phyloP scores from a whole-genome alignment of 257 asterid genomes.

The Nemophila menziesii region DNA sequence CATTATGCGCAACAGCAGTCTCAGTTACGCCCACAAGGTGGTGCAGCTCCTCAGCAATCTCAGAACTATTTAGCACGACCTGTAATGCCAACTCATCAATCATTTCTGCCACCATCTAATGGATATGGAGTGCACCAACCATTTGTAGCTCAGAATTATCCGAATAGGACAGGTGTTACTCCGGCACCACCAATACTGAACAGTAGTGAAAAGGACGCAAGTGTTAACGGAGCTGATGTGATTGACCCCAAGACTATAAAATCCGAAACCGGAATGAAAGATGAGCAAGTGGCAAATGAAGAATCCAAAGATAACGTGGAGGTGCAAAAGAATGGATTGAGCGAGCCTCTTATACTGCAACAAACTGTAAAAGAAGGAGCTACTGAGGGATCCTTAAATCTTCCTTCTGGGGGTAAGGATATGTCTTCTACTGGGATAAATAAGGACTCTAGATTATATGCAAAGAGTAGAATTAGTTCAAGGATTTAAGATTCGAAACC shows the following conservation, averaged over 20 bases:
- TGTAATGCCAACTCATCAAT: slow-evolving; percentile 40
- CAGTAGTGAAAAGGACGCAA: slow-evolving; percentile 22
- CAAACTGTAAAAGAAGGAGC: slow-evolving; percentile 26
- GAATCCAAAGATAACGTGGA: slow-evolving; percentile 16
- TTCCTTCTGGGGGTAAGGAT: slow-evolving; percentile 20
- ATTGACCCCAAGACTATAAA: slow-evolving; percentile 20
- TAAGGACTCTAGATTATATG: slow-evolving; percentile 17
- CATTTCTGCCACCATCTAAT: slow-evolving; percentile 25
- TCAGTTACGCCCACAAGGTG: slow-evolving; percentile 41
- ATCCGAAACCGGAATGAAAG: slow-evolving; percentile 12
- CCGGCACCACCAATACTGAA: slow-evolving; percentile 26
- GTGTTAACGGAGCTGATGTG: slow-evolving; percentile 21
- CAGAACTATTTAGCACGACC: slow-evolving; percentile 41
- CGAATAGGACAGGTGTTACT: slow-evolving; percentile 8
- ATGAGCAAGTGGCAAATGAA: slow-evolving; percentile 14
- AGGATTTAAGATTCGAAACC: too few relatives aligned
- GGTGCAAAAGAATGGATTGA: slow-evolving; percentile 24
- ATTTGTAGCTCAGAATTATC: slow-evolving; percentile 24
- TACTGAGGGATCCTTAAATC: slow-evolving; percentile 20
- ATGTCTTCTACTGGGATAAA: slow-evolving; percentile 3
- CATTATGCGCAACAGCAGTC: slow-evolving; percentile 34
- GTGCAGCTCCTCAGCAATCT: slow-evolving; percentile 48
- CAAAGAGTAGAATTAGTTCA: too few relatives aligned
- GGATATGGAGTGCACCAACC: slow-evolving; percentile 36
- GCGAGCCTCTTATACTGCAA: slow-evolving; percentile 32